phyloP scores from a whole-genome alignment of 352 stramenopile genomes.

The Pilasporangium apinafurcum region DNA sequence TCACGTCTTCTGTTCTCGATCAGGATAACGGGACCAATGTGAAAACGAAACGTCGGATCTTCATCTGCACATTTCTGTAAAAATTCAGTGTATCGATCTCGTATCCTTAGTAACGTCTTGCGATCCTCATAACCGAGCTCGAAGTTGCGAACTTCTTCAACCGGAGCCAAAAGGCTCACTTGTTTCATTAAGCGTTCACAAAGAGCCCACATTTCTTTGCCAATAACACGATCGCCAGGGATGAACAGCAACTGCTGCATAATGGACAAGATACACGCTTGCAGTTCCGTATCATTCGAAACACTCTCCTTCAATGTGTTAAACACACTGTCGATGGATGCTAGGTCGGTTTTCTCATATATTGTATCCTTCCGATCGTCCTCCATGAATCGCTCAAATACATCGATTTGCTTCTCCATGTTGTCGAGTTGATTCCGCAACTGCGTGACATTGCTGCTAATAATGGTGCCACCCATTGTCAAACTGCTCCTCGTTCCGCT shows the following conservation, averaged over 20 bases:
- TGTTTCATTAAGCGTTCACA: slow-evolving; percentile 75
- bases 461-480: slow-evolving; percentile 35
- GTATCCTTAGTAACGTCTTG: slow-evolving; percentile 65
- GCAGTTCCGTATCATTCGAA: slow-evolving; percentile 50
- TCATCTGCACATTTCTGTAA: slow-evolving; percentile 63
- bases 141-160: slow-evolving; percentile 77
- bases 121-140: slow-evolving; percentile 79
- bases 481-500: no score
- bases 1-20: slow-evolving; percentile 63
- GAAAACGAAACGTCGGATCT: slow-evolving; percentile 58
- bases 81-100: slow-evolving; percentile 73
- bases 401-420: slow-evolving; percentile 86
- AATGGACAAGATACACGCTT: slow-evolving; percentile 71
- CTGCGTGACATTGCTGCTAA: slow-evolving; percentile 67
- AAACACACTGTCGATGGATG: slow-evolving; percentile 66
- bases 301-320: slow-evolving; percentile 48
- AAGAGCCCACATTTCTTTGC: slow-evolving; percentile 85
- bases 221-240: slow-evolving; percentile 69
- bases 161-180: slow-evolving; percentile 62
- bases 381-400: slow-evolving; percentile 86
- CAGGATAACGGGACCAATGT: slow-evolving; percentile 67
- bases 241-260: slow-evolving; percentile 85
- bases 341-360: slow-evolving; percentile 73
- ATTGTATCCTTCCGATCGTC: slow-evolving; percentile 85
- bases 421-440: slow-evolving; percentile 81